A percentile compares a stretch with the other conserved stretches of the same genome.
These are phyloP conservation scores for Arabidopsis thaliana DNA, from an alignment of 345 rosid species.

Conservation along the genomic window TAIR10.1 NC_003070.9:10400501-10401000, in stretches of 20 bases:
- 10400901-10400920: slow-evolving; percentile 60
- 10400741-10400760: not conserved
- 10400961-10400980: slow-evolving; percentile 50
- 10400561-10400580: too few species aligned
- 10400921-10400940: slow-evolving; percentile 18
- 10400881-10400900: slow-evolving; percentile 55
- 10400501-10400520: too few species aligned
- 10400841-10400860: slow-evolving; percentile 36
- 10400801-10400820: slow-evolving; percentile 15
- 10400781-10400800: not conserved
- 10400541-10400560: too few species aligned
- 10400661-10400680: too few species aligned
- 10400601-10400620: too few species aligned
- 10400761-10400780: not conserved
- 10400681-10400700: too few species aligned
- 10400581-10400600: too few species aligned
- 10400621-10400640: too few species aligned
- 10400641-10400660: too few species aligned
- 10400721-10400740: not conserved
- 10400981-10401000: slow-evolving; percentile 39
- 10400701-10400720: too few species aligned
- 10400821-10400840: slow-evolving; percentile 32
- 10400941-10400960: slow-evolving; percentile 52
- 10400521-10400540: too few species aligned
- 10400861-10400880: slow-evolving; percentile 31